These are phyloP conservation scores for Xylariaceae sp. DNA, from an alignment of 2,329 filamentous ascomycete species.

Conservation along the genomic window DNA sequence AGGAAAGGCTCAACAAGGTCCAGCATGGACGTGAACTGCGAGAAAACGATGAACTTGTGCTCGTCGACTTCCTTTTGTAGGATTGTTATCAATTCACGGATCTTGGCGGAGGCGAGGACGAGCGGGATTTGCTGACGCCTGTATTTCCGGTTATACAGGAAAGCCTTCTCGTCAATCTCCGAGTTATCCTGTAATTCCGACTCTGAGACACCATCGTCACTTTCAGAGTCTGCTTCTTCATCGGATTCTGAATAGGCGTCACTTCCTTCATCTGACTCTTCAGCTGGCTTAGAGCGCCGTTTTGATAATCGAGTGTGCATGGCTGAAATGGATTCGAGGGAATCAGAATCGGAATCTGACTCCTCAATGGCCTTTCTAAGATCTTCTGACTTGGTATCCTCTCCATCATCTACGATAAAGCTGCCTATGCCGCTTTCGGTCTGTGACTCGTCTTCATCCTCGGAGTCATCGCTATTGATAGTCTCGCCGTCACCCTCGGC, in stretches of 20 bases:
- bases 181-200: constrained; percentile 38
- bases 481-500: constrained; percentile 81
- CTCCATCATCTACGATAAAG: constrained; percentile 51
- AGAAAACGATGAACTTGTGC: constrained; percentile 98
- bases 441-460: constrained; percentile 41
- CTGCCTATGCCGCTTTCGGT: constrained; percentile 49
- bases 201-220: constrained; percentile 35
- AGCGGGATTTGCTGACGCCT: constrained; percentile 40
- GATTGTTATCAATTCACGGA: constrained; percentile 76
- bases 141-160: constrained; percentile 30
- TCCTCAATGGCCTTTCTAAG: constrained; percentile 25
- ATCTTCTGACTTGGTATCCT: constrained; percentile 29
- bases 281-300: constrained; percentile 5
- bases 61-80: constrained; percentile 69
- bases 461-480: constrained; percentile 65
- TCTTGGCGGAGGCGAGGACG: constrained; percentile 77
- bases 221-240: constrained; percentile 23
- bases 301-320: constrained; percentile 23
- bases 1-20: constrained; percentile 93
- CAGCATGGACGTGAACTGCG: constrained; percentile 97
- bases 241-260: constrained; percentile 24
- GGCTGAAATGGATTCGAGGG: constrained; percentile 28
- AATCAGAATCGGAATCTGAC: constrained; percentile 25
- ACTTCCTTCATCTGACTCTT: constrained; percentile 17
- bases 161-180: constrained; percentile 35